Conservation (phyloP, 352 stramenopile species). For the Pythium oligandrum region DNA sequence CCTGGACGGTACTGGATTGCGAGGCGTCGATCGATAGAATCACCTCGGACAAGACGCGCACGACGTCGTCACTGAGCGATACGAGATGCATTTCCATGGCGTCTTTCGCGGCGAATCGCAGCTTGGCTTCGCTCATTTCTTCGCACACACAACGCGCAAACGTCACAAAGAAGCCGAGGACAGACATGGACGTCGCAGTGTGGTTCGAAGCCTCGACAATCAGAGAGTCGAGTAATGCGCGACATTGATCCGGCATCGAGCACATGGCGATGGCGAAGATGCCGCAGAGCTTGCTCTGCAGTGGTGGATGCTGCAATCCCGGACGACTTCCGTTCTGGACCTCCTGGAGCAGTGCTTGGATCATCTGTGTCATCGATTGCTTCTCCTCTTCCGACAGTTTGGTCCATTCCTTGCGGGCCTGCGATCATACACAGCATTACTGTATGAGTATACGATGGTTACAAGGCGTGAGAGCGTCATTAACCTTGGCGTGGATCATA, state of each 20-base stretch:
- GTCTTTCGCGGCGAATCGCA: slow-evolving; percentile 54
- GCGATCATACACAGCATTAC: neutral
- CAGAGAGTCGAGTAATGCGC: slow-evolving; percentile 28
- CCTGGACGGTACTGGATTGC: slow-evolving; percentile 25
- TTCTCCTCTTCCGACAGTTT: slow-evolving; percentile 32
- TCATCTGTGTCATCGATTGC: slow-evolving; percentile 24
- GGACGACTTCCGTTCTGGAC: slow-evolving; percentile 18
- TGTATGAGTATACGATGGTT: neutral
- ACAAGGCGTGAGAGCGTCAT: neutral
- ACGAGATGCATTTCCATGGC: slow-evolving; percentile 56
- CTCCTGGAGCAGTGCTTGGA: slow-evolving; percentile 35
- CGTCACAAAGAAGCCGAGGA: slow-evolving; percentile 43
- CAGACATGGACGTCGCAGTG: slow-evolving; percentile 14
- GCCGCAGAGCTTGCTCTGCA: slow-evolving; percentile 55
- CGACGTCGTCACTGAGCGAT: slow-evolving; percentile 35
- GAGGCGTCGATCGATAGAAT: slow-evolving; percentile 13
- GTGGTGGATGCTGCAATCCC: slow-evolving; percentile 21
- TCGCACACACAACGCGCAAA: slow-evolving; percentile 62
- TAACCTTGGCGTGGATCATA: slow-evolving; percentile 72
- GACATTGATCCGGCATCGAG: slow-evolving; percentile 49
- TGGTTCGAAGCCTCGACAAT: slow-evolving; percentile 13
- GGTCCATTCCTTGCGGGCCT: slow-evolving; percentile 57
- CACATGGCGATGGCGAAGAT: slow-evolving; percentile 54
- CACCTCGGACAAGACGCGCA: slow-evolving; percentile 44
- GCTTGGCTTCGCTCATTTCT: slow-evolving; percentile 56